Evolutionary conservation across 352 stramenopile species (phyloP).

Genomic region (Thalassiosira exigua): DNA sequence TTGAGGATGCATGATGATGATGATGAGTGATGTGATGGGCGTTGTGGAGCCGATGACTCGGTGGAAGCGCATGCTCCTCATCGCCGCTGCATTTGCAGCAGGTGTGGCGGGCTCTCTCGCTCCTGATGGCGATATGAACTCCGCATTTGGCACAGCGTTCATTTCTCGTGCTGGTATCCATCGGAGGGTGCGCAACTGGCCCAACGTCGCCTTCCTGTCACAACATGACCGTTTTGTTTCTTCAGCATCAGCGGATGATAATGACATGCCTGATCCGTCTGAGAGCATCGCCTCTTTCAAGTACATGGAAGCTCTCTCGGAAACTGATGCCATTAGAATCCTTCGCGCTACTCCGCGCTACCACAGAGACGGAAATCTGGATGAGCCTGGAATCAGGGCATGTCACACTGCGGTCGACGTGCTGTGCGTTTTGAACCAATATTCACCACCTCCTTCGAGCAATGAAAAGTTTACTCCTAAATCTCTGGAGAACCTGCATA

Average conservation of each 20-base stretch:
- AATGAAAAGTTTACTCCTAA: not conserved
- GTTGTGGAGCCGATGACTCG: too few relatives aligned
- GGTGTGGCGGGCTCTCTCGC: not conserved
- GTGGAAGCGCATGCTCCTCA: not conserved
- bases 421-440: not conserved
- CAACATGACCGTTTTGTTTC: not conserved
- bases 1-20: too few relatives aligned
- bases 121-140: too few relatives aligned
- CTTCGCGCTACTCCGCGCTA: conserved; percentile 5
- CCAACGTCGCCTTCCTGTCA: not conserved
- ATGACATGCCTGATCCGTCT: not conserved
- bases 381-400: too few relatives aligned
- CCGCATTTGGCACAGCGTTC: not conserved
- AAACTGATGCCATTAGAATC: conserved; percentile 21
- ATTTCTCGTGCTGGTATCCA: not conserved
- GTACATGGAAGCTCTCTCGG: not conserved
- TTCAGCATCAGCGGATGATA: not conserved
- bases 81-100: not conserved
- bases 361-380: not conserved
- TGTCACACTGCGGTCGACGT: conserved; percentile 13
- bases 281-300: not conserved
- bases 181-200: not conserved
- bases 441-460: not conserved
- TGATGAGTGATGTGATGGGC: too few relatives aligned
- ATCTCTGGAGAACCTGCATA: not conserved